A percentile compares a stretch with the other conserved stretches of the same genome.
Conservation (phyloP, 2,329 filamentous ascomycete species). For the Sarocladium brachiariae region DNA sequence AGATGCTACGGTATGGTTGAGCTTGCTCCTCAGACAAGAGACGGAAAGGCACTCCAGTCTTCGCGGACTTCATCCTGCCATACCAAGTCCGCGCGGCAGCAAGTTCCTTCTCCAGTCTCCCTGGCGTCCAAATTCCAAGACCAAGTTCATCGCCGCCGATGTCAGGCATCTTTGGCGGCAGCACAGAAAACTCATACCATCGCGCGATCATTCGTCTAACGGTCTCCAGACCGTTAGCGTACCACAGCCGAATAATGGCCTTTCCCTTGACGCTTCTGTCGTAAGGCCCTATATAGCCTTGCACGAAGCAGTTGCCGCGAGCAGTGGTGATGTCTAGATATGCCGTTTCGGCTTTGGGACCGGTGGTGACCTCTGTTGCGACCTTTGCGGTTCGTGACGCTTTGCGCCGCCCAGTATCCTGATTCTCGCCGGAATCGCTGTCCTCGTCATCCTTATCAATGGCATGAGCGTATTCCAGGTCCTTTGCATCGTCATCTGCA, state of each 20-base stretch:
- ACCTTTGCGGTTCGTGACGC: background rate
- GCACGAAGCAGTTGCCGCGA: background rate
- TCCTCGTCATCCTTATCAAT: background rate
- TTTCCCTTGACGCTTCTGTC: constrained; percentile 10
- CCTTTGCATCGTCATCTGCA: background rate
- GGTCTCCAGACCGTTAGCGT: constrained; percentile 8
- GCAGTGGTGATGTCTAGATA: constrained; percentile 6
- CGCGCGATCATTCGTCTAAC: constrained; percentile 7
- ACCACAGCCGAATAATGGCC: constrained; percentile 10
- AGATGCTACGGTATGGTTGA: constrained; percentile 18
- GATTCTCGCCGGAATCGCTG: background rate
- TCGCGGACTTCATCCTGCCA: background rate
- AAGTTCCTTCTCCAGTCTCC: constrained; percentile 12
- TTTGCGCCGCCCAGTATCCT: background rate
- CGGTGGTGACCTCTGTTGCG: background rate
- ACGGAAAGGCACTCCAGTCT: background rate
- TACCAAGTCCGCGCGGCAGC: constrained; percentile 9
- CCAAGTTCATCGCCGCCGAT: constrained; percentile 17
- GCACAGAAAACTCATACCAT: constrained; percentile 9
- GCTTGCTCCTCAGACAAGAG: constrained; percentile 21
- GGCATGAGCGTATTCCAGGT: background rate
- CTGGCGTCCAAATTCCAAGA: constrained; percentile 12
- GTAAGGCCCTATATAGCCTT: constrained; percentile 10
- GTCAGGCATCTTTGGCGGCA: constrained; percentile 10
- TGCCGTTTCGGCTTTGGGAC: background rate